These are phyloP conservation scores for Musa balbisiana DNA, from an alignment of 202 grass and related monocot species.

Conservation along the genomic window DNA sequence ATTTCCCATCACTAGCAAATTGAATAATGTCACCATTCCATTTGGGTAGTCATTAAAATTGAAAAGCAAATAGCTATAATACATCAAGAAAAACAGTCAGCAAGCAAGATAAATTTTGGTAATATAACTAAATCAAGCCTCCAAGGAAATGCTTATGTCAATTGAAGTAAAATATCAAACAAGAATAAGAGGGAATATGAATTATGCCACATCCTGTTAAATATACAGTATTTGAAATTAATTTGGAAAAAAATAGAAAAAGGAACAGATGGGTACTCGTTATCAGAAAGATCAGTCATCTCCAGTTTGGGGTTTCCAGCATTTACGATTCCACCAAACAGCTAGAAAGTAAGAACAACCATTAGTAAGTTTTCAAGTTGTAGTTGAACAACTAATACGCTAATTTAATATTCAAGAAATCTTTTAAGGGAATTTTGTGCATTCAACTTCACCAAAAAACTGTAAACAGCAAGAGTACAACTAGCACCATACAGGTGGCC, in stretches of 20 bases:
- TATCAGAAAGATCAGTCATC: slow-evolving; percentile 61
- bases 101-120: background rate
- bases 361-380: background rate
- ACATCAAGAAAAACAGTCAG: slow-evolving; percentile 36
- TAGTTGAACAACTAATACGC: background rate
- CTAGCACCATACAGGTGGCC: background rate
- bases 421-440: background rate
- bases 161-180: background rate
- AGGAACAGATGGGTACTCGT: slow-evolving; percentile 62
- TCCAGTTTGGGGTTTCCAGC: slow-evolving; percentile 60
- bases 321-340: slow-evolving; percentile 90
- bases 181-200: background rate
- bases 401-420: background rate
- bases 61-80: slow-evolving; percentile 86
- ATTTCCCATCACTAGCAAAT: slow-evolving; percentile 93
- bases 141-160: background rate
- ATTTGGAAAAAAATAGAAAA: background rate
- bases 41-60: slow-evolving; percentile 98
- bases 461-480: too few species aligned
- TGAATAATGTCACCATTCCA: slow-evolving; percentile 98
- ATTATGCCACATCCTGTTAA: background rate
- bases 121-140: background rate
- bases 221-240: background rate
- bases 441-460: background rate
- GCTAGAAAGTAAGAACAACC: slow-evolving; percentile 43